Percentiles rank a stretch among this genome's conserved stretches.
Evolutionary conservation across 2,329 filamentous ascomycete genomes (phyloP).

Genomic region (Diaporthe vaccinii): DNA sequence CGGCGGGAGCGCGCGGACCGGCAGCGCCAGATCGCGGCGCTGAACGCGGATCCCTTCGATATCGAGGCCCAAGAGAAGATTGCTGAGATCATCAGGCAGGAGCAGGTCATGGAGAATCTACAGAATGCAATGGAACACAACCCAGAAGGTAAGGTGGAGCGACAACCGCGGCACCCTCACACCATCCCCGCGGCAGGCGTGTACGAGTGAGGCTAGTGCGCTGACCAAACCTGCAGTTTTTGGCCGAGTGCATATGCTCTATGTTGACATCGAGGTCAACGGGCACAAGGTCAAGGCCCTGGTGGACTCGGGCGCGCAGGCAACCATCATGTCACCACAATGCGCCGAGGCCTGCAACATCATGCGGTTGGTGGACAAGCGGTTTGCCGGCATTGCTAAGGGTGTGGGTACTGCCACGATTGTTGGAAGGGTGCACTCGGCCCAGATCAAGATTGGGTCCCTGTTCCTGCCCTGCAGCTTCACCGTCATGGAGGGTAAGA

Average conservation of each 20-base stretch:
- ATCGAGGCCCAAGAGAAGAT: slow-evolving; percentile 91
- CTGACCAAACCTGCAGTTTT: slow-evolving; percentile 74
- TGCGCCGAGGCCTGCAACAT: slow-evolving; percentile 95
- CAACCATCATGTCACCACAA: slow-evolving; percentile 97
- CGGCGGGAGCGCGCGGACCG: slow-evolving; percentile 81
- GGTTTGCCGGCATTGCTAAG: slow-evolving; percentile 91
- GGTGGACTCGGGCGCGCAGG: slow-evolving; percentile 96
- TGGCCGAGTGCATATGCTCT: slow-evolving; percentile 94
- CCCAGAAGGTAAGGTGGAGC: slow-evolving; percentile 82
- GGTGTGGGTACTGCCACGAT: slow-evolving; percentile 96
- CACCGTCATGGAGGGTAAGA: slow-evolving; percentile 99
- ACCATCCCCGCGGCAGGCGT: slow-evolving; percentile 1
- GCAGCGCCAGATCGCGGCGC: slow-evolving; percentile 83
- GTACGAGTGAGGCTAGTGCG: slow-evolving; percentile 24
- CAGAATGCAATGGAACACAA: slow-evolving; percentile 98
- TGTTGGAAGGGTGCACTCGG: slow-evolving; percentile 93
- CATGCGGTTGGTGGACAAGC: slow-evolving; percentile 93
- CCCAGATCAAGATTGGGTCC: slow-evolving; percentile 92
- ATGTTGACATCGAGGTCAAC: slow-evolving; percentile 96
- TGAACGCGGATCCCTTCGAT: slow-evolving; percentile 97
- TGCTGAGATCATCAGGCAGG: slow-evolving; percentile 96
- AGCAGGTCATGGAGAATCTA: slow-evolving; percentile 93
- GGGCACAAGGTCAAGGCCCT: slow-evolving; percentile 92
- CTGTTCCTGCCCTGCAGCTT: slow-evolving; percentile 94
- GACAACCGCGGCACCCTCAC: slow-evolving; percentile 13